Evolutionary conservation across 2,329 filamentous ascomycete genomes (phyloP).

Genomic region (Alternaria atra): DNA sequence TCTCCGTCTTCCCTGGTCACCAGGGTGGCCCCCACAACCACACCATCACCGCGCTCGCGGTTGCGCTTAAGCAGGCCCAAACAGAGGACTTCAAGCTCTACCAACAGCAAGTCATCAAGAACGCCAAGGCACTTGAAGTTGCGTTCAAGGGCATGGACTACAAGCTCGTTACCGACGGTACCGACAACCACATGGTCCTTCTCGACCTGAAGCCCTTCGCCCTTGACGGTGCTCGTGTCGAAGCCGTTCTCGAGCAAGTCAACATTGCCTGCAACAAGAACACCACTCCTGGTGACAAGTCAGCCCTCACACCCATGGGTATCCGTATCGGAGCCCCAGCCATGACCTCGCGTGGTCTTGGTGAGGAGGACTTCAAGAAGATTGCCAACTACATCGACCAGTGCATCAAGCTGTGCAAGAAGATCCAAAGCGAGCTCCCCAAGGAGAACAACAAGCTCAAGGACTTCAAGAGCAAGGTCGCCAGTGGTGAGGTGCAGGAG

Average conservation of each 20-base stretch:
- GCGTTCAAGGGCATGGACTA: slow-evolving; percentile 73
- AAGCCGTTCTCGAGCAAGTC: slow-evolving; percentile 88
- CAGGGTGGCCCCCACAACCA: slow-evolving; percentile 99
- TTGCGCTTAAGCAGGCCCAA: slow-evolving; percentile 93
- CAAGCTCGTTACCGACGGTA: slow-evolving; percentile 90
- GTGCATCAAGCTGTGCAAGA: slow-evolving; percentile 88
- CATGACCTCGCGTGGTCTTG: slow-evolving; percentile 97
- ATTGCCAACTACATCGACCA: slow-evolving; percentile 90
- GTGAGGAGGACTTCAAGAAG: slow-evolving; percentile 79
- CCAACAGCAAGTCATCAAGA: slow-evolving; percentile 87
- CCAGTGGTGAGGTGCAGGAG: slow-evolving; percentile 77
- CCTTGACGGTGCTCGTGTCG: slow-evolving; percentile 88
- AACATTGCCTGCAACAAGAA: slow-evolving; percentile 99
- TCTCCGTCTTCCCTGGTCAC: slow-evolving; percentile 96
- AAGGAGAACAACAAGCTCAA: slow-evolving; percentile 99
- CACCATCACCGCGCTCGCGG: slow-evolving; percentile 94
- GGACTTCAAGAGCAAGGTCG: slow-evolving; percentile 97
- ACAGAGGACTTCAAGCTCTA: slow-evolving; percentile 90
- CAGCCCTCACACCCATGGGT: slow-evolving; percentile 90
- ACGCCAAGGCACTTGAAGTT: slow-evolving; percentile 87
- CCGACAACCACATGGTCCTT: slow-evolving; percentile 96
- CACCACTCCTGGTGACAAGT: slow-evolving; percentile 94
- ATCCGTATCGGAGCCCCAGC: slow-evolving; percentile 94
- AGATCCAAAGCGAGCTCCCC: slow-evolving; percentile 82
- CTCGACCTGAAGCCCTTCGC: slow-evolving; percentile 88